A percentile compares a stretch with the other conserved stretches of the same genome.
Conservation (phyloP, 257 asterid species). For the Ballota nigra region DNA sequence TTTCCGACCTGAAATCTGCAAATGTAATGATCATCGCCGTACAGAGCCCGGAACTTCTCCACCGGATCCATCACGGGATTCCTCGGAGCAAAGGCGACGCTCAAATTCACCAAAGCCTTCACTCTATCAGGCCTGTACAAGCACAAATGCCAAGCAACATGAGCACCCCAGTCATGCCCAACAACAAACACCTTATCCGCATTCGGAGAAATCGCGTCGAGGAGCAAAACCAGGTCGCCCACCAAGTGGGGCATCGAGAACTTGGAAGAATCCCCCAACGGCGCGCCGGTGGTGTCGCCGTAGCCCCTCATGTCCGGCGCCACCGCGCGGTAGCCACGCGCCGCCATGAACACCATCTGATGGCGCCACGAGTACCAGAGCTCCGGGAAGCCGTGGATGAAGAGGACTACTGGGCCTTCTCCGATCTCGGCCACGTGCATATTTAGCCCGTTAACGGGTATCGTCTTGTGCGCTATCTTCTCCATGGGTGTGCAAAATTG, state of each 20-base stretch:
- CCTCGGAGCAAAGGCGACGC: conserved; percentile 46
- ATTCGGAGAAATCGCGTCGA: conserved; percentile 39
- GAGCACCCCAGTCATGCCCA: conserved; percentile 88
- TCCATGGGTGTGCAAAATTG: conserved; percentile 33
- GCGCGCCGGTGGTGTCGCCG: conserved; percentile 72
- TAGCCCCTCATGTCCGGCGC: conserved; percentile 76
- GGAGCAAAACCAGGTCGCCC: conserved; percentile 56
- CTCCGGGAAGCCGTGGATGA: conserved; percentile 60
- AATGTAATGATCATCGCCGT: conserved; percentile 60
- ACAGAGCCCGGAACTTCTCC: conserved; percentile 19
- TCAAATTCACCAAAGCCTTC: conserved; percentile 48
- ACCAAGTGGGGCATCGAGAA: conserved; percentile 47
- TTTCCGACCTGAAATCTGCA: conserved; percentile 62
- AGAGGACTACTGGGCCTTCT: conserved; percentile 63
- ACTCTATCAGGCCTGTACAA: conserved; percentile 59
- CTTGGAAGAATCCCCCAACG: conserved; percentile 42
- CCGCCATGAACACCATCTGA: conserved; percentile 64
- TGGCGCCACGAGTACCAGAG: conserved; percentile 63
- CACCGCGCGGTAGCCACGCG: conserved; percentile 56
- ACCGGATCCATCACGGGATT: conserved; percentile 28
- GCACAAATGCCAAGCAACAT: conserved; percentile 58
- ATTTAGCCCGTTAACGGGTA: conserved; percentile 46
- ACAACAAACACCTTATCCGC: conserved; percentile 66
- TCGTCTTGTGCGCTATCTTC: conserved; percentile 48
- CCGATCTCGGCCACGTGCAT: conserved; percentile 70